Evolutionary conservation across 2,329 filamentous ascomycete species (phyloP).

Genomic region (Hortaea werneckii): DNA sequence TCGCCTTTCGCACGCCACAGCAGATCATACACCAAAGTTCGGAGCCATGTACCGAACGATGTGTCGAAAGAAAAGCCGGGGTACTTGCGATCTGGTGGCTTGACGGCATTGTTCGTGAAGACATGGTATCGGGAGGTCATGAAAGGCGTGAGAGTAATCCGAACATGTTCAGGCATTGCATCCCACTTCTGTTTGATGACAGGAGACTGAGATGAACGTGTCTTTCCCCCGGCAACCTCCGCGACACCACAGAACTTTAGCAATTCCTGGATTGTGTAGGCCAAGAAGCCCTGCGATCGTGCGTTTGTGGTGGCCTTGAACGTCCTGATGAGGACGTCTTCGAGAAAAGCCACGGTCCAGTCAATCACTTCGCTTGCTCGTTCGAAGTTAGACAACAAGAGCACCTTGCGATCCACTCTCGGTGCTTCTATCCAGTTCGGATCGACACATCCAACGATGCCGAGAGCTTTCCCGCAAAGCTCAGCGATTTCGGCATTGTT

Average conservation of each 20-base stretch:
- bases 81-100: conserved; percentile 41
- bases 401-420: conserved; percentile 68
- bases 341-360: conserved; percentile 75
- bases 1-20: conserved; percentile 65
- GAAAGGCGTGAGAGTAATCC: conserved; percentile 80
- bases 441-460: conserved; percentile 83
- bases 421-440: conserved; percentile 77
- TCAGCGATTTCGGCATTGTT: conserved; percentile 56
- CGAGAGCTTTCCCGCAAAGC: conserved; percentile 72
- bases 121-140: conserved; percentile 74
- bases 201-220: conserved; percentile 45
- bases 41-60: conserved; percentile 72
- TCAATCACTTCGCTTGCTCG: conserved; percentile 67
- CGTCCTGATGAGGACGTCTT: conserved; percentile 79
- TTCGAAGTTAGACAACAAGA: conserved; percentile 80
- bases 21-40: conserved; percentile 69
- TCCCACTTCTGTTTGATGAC: conserved; percentile 66
- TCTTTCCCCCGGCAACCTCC: conserved; percentile 41
- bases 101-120: conserved; percentile 27
- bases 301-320: conserved; percentile 88
- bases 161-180: conserved; percentile 62
- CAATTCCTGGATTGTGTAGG: conserved; percentile 89
- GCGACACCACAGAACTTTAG: conserved; percentile 68
- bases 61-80: conserved; percentile 64
- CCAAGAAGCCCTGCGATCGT: conserved; percentile 78